Evolutionary conservation across 805 yeast genomes (phyloP).

Genomic region (Cyberlindnera meyerae): DNA sequence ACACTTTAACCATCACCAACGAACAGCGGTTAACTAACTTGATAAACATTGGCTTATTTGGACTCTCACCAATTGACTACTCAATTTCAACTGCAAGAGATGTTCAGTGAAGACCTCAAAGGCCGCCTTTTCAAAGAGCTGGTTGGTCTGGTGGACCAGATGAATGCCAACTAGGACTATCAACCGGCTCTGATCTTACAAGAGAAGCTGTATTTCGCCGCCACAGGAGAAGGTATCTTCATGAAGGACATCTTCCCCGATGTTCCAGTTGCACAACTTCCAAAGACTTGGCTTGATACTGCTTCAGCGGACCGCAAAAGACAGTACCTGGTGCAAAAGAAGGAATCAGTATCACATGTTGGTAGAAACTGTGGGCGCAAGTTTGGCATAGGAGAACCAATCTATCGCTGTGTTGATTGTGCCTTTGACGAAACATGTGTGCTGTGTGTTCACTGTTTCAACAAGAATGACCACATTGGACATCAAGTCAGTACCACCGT

Average conservation of each 20-base stretch:
- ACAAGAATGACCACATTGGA: conserved; percentile 58
- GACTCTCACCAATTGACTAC: too few species aligned
- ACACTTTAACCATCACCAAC: too few species aligned
- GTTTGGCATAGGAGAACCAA: conserved; percentile 57
- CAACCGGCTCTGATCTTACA: conserved; percentile 3
- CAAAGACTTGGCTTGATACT: conserved; percentile 8
- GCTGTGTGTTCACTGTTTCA: conserved; percentile 67
- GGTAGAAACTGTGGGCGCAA: conserved; percentile 68
- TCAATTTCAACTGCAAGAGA: not conserved
- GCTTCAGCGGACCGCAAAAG: conserved; percentile 1
- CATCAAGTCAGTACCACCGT: conserved; percentile 53
- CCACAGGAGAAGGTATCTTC: conserved; percentile 36
- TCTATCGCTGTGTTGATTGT: conserved; percentile 71
- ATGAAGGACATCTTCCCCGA: conserved; percentile 33
- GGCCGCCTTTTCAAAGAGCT: conserved; percentile 8
- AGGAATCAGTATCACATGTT: conserved; percentile 31
- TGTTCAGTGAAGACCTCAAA: conserved; percentile 2
- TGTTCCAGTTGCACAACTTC: conserved; percentile 1
- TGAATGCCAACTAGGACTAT: conserved; percentile 2
- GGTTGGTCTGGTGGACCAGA: conserved; percentile 5
- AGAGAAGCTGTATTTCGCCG: conserved; percentile 26
- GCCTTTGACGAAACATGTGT: conserved; percentile 78
- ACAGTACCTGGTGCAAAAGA: conserved; percentile 3
- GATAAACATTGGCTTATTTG: too few species aligned
- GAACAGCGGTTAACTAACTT: too few species aligned